These are phyloP conservation scores for Lipomyces oligophaga DNA, from an alignment of 805 yeast genomes.

Conservation along the genomic window DNA sequence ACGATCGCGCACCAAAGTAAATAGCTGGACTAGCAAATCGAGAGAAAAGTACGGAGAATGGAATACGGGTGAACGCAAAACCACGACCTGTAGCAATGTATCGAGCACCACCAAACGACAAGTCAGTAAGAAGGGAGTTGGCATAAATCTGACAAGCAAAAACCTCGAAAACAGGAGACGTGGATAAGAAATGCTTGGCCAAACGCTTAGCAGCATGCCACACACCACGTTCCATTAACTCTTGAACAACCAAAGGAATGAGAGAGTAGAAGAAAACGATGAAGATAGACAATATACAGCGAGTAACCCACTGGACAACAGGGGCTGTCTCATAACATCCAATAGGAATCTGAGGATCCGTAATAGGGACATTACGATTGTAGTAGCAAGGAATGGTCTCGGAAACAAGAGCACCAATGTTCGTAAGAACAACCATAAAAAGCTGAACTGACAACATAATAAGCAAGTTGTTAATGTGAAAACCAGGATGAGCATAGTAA, in stretches of 20 bases:
- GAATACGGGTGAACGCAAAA: slow-evolving; percentile 77
- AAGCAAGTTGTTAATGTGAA: slow-evolving; percentile 85
- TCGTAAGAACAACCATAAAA: slow-evolving; percentile 74
- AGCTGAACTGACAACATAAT: slow-evolving; percentile 82
- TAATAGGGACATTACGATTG: slow-evolving; percentile 61
- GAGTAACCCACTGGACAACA: slow-evolving; percentile 82
- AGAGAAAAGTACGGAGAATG: slow-evolving; percentile 69
- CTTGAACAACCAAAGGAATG: slow-evolving; percentile 82
- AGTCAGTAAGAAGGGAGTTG: slow-evolving; percentile 65
- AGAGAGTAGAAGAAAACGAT: slow-evolving; percentile 92
- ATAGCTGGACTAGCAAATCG: slow-evolving; percentile 73
- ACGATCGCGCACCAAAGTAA: slow-evolving; percentile 68
- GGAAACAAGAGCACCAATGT: slow-evolving; percentile 71
- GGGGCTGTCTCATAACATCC: slow-evolving; percentile 88
- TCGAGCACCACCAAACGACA: slow-evolving; percentile 86
- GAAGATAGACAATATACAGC: slow-evolving; percentile 83
- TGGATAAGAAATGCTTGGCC: slow-evolving; percentile 68
- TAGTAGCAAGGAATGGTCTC: slow-evolving; percentile 70
- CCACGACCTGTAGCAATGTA: slow-evolving; percentile 94
- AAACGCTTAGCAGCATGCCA: slow-evolving; percentile 70
- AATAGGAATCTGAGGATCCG: slow-evolving; percentile 67
- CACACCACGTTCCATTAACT: slow-evolving; percentile 77
- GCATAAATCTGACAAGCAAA: slow-evolving; percentile 94
- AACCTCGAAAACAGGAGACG: slow-evolving; percentile 91
- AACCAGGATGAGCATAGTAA: slow-evolving; percentile 96